Evolutionary conservation across 345 rosid genomes (phyloP).

Genomic region (Citrus sp.): DNA sequence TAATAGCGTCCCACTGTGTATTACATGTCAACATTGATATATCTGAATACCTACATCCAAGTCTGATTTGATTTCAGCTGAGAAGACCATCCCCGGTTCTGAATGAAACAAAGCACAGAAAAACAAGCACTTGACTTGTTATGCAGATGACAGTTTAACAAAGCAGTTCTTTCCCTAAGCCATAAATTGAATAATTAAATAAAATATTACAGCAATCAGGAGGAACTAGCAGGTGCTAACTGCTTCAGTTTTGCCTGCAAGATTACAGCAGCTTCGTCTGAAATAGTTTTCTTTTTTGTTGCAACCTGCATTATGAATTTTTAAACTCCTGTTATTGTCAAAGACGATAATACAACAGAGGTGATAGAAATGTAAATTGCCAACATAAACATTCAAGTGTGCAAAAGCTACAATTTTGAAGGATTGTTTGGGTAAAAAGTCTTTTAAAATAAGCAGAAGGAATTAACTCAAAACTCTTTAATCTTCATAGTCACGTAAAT

Average conservation of each 20-base stretch:
- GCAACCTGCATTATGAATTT: slow-evolving; percentile 61
- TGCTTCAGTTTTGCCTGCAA: slow-evolving; percentile 76
- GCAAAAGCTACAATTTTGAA: neutral
- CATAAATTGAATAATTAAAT: neutral
- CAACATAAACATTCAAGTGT: neutral
- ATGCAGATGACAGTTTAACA: neutral
- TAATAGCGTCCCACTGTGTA: neutral
- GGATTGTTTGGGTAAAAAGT: neutral
- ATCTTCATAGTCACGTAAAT: neutral
- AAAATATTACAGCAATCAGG: neutral
- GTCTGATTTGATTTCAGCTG: neutral
- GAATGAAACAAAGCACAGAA: neutral
- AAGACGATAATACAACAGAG: neutral
- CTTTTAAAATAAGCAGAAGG: neutral
- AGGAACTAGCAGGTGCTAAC: slow-evolving; percentile 35
- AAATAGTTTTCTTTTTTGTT: slow-evolving; percentile 75
- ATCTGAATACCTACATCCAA: neutral
- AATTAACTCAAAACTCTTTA: neutral
- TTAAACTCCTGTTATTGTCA: neutral
- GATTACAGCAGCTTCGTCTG: slow-evolving; percentile 78
- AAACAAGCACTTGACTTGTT: neutral
- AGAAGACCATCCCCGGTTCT: neutral
- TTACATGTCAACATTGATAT: neutral
- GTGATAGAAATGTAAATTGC: neutral
- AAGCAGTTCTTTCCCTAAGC: neutral